Evolutionary conservation across 2,329 filamentous ascomycete genomes (phyloP).

Genomic region (Xylaria sp.): DNA sequence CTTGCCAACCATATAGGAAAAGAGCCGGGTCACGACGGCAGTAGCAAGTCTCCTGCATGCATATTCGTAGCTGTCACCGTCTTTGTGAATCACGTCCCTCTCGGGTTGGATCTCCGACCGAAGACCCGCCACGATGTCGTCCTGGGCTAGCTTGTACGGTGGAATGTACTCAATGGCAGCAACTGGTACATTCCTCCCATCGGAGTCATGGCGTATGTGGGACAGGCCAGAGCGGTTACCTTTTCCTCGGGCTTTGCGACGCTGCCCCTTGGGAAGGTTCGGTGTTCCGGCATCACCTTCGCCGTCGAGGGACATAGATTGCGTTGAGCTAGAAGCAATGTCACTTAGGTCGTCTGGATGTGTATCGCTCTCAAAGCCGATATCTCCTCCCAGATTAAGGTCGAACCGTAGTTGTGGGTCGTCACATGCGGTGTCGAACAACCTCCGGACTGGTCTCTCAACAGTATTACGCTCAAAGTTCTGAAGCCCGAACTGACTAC

Average conservation of each 20-base stretch:
- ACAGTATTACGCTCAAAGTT: too few relatives aligned
- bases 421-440: too few relatives aligned
- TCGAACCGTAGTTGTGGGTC: too few relatives aligned
- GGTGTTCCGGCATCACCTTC: too few relatives aligned
- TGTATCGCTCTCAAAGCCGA: too few relatives aligned
- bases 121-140: slow-evolving; percentile 44
- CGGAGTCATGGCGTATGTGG: slow-evolving; percentile 35
- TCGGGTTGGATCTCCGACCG: slow-evolving; percentile 44
- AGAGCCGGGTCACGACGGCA: slow-evolving; percentile 48
- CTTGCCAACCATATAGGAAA: slow-evolving; percentile 37
- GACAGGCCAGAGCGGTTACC: slow-evolving; percentile 44
- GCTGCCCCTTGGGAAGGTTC: slow-evolving; percentile 12
- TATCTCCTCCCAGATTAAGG: too few relatives aligned
- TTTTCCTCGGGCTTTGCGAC: slow-evolving; percentile 35
- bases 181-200: slow-evolving; percentile 24
- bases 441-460: too few relatives aligned
- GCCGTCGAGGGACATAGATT: too few relatives aligned
- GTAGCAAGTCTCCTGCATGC: slow-evolving; percentile 39
- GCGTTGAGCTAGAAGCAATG: too few relatives aligned
- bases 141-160: slow-evolving; percentile 34
- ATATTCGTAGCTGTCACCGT: slow-evolving; percentile 41
- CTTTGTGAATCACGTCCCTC: slow-evolving; percentile 42
- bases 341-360: too few relatives aligned
- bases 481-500: too few relatives aligned
- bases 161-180: slow-evolving; percentile 44